Evolutionary conservation across 768 basidiomycete species (phyloP).

Genomic region (Macrocybe gigantea): DNA sequence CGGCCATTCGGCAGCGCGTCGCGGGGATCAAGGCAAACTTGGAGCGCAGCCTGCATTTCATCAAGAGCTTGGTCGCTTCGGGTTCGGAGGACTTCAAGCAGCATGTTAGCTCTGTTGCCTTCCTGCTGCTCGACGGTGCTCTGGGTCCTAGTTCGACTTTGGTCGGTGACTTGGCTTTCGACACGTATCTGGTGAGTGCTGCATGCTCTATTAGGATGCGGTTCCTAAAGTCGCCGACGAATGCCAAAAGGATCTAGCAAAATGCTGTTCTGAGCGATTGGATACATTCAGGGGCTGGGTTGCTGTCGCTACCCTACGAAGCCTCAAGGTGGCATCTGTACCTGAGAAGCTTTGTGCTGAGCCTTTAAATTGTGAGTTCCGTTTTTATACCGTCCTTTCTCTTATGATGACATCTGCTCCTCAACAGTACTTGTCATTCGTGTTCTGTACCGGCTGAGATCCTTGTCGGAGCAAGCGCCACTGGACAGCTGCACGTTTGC

Average conservation of each 20-base stretch:
- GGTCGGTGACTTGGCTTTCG: conserved; percentile 58
- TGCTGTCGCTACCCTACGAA: conserved; percentile 79
- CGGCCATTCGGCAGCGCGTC: conserved; percentile 58
- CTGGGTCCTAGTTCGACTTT: conserved; percentile 55
- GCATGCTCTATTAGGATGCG: background rate
- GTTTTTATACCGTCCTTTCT: background rate
- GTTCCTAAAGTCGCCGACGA: conserved; percentile 1
- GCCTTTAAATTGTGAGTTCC: conserved; percentile 49
- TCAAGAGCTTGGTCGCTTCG: conserved; percentile 53
- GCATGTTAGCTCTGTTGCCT: conserved; percentile 53
- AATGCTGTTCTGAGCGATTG: conserved; percentile 70
- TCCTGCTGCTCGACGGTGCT: conserved; percentile 60
- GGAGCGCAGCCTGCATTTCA: conserved; percentile 62
- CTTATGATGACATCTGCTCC: conserved; percentile 1
- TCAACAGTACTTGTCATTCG: conserved; percentile 68
- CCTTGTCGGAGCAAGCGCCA: conserved; percentile 72
- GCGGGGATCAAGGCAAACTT: conserved; percentile 45
- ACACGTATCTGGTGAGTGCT: conserved; percentile 69
- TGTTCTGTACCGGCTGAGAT: conserved; percentile 79
- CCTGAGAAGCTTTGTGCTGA: conserved; percentile 74
- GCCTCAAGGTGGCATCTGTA: conserved; percentile 56
- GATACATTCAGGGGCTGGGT: conserved; percentile 65
- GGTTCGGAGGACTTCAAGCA: conserved; percentile 44
- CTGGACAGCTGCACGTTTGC: conserved; percentile 86
- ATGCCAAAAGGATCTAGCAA: conserved; percentile 51